Evolutionary conservation across 2,329 filamentous ascomycete species (phyloP).

Genomic region (Tolypocladium ovalisporum): DNA sequence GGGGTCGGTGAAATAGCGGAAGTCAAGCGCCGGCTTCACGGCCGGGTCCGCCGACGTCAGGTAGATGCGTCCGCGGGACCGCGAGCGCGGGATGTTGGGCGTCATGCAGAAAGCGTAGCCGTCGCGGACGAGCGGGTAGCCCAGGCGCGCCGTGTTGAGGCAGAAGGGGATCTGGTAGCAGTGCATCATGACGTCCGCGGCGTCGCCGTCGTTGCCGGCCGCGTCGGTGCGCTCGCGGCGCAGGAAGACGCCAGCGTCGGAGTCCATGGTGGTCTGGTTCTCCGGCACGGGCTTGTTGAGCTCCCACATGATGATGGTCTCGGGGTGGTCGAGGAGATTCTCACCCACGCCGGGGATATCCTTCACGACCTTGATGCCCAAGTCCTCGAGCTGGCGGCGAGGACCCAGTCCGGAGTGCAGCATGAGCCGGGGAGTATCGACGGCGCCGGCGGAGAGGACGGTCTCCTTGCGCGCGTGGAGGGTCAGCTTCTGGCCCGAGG

Average conservation of each 20-base stretch:
- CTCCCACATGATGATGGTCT: slow-evolving; percentile 59
- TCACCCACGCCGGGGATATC: slow-evolving; percentile 50
- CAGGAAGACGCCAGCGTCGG: slow-evolving; percentile 79
- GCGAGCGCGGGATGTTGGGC: slow-evolving; percentile 77
- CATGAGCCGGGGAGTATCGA: slow-evolving; percentile 66
- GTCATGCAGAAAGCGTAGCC: slow-evolving; percentile 89
- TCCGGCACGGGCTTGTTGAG: slow-evolving; percentile 64
- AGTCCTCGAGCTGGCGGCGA: slow-evolving; percentile 37
- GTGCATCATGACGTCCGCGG: slow-evolving; percentile 89
- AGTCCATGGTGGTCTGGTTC: slow-evolving; percentile 85
- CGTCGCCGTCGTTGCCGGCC: slow-evolving; percentile 55
- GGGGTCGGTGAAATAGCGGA: slow-evolving; percentile 81
- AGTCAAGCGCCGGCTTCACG: slow-evolving; percentile 75
- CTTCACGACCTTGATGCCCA: slow-evolving; percentile 43
- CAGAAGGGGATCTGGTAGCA: slow-evolving; percentile 94
- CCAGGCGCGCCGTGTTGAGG: slow-evolving; percentile 72
- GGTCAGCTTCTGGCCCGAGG: slow-evolving; percentile 39
- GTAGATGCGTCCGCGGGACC: slow-evolving; percentile 67
- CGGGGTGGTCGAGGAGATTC: slow-evolving; percentile 50
- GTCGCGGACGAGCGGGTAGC: slow-evolving; percentile 51
- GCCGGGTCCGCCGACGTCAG: slow-evolving; percentile 64
- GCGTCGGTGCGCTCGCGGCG: slow-evolving; percentile 66
- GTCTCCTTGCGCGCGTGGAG: slow-evolving; percentile 64
- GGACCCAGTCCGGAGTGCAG: slow-evolving; percentile 48
- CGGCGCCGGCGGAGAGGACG: slow-evolving; percentile 67